Conservation (phyloP, 495 filamentous ascomycete genomes). For the Endocarpon pusillum region DNA sequence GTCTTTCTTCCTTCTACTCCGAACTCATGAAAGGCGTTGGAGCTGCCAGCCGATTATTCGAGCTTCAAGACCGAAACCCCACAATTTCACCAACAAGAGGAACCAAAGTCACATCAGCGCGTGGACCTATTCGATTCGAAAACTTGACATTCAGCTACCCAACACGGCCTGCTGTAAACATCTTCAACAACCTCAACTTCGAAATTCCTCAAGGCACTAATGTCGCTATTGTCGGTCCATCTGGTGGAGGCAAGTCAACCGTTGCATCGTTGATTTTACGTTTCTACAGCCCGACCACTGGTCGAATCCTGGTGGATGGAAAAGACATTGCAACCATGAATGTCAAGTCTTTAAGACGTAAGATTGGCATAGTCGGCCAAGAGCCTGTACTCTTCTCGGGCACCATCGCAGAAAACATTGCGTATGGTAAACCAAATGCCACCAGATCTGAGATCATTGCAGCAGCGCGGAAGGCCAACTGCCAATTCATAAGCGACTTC, state of each 20-base stretch:
- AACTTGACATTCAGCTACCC: slow-evolving; percentile 80
- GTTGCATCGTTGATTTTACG: slow-evolving; percentile 75
- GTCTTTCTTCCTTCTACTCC: slow-evolving; percentile 87
- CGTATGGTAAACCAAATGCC: slow-evolving; percentile 75
- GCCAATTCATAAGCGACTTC: slow-evolving; percentile 89
- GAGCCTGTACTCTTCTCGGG: slow-evolving; percentile 94
- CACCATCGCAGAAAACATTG: slow-evolving; percentile 89
- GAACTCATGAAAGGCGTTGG: slow-evolving; percentile 98
- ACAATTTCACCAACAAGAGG: slow-evolving; percentile 75
- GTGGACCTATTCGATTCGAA: slow-evolving; percentile 72
- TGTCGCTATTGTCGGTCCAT: slow-evolving; percentile 90
- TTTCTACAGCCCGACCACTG: slow-evolving; percentile 71
- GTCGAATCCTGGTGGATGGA: slow-evolving; percentile 69
- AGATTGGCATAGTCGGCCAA: slow-evolving; percentile 88
- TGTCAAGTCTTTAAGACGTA: slow-evolving; percentile 79
- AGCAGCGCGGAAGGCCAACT: slow-evolving; percentile 89
- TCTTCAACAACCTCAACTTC: slow-evolving; percentile 81
- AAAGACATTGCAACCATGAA: slow-evolving; percentile 77
- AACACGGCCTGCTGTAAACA: slow-evolving; percentile 71
- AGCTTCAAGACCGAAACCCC: slow-evolving; percentile 83
- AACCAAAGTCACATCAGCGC: slow-evolving; percentile 56
- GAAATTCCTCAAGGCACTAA: slow-evolving; percentile 84
- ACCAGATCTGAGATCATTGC: slow-evolving; percentile 63
- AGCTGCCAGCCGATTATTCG: slow-evolving; percentile 85
- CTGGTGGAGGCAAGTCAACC: slow-evolving; percentile 87